Base-by-base conservation (phyloP, 2,329 filamentous ascomycete genomes). In the Nigrograna mackinnonii region DNA sequence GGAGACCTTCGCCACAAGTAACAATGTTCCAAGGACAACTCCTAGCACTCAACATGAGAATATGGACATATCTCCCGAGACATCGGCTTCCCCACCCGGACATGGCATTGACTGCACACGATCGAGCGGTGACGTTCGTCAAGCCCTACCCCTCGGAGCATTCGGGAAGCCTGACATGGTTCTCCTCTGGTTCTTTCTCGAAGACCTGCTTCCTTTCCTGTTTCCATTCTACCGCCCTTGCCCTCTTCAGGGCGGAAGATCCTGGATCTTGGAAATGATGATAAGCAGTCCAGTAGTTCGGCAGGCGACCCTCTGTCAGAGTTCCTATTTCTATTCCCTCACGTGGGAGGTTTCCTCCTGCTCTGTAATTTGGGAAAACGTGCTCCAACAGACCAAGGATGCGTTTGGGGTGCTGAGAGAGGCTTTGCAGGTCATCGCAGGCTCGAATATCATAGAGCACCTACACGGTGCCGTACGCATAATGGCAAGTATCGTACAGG, bases 151-250 rank as follows among this genome's bases (percentile, higher is more conserved):
- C n/a, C n/a, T n/a, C n/a, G n/a, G n/a, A n/a, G n/a, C n/a, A n/a
- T n/a, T n/a, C n/a, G n/a, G n/a, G n/a, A n/a, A n/a, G 13, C 37
- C 43, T 24, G 53, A 63, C 32, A 48, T 47, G n/a, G 35, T 57
- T 54, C 72, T 77, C 32, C 64, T 79, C 43, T 80, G 82, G 75
- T 73, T 80, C 43, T 85, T 84, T 55, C 70, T 85, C 34, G 82
- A 86, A 58, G 77, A 80, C 48, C 72, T 84, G 16, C 77, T 85
- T 47, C 82, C 83, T 2, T 80, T 83, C 50, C 65, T 85, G 1
- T 85, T 82, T 55, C 83, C 83, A 2, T 80, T 84, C 57, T 85
- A 85, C 61, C 74, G 74, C 3, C 82, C 83, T 1, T 70, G 72
- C 2, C 57, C 82, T 5, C 68, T 79, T 3, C 70, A 79, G 42